Conservation (phyloP, 352 stramenopile genomes). For the Phytophthora agathidicida region DNA sequence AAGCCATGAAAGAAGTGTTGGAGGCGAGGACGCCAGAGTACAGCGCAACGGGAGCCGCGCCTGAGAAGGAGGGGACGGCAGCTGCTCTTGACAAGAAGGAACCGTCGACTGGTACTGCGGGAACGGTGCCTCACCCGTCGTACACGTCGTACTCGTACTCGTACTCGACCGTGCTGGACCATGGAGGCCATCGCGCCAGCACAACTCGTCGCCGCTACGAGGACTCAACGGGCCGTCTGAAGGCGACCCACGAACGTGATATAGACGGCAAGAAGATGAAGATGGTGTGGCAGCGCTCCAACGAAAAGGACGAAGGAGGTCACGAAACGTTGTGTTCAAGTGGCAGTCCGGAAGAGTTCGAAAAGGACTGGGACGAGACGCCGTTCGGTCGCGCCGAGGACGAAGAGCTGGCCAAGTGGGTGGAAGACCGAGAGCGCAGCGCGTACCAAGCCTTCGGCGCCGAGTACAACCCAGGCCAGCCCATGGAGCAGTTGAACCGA, state of each 20-base stretch:
- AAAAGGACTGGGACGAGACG: constrained; percentile 65
- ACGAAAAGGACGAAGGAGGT: constrained; percentile 59
- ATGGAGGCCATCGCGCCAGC: constrained; percentile 55
- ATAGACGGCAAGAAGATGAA: constrained; percentile 72
- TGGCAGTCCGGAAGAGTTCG: constrained; percentile 59
- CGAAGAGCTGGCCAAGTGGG: constrained; percentile 30
- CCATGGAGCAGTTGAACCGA: constrained; percentile 21
- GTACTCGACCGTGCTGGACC: constrained; percentile 69
- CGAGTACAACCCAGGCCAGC: constrained; percentile 40
- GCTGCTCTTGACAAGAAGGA: constrained; percentile 24
- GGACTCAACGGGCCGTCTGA: constrained; percentile 72
- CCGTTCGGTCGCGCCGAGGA: constrained; percentile 63
- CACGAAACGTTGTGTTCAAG: constrained; percentile 52
- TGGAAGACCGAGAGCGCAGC: constrained; percentile 33
- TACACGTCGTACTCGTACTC: constrained; percentile 70
- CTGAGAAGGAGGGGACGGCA: constrained; percentile 20
- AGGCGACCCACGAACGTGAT: constrained; percentile 71
- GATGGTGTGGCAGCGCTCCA: constrained; percentile 53
- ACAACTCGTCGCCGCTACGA: constrained; percentile 74
- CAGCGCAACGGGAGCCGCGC: not conserved
- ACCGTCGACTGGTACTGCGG: constrained; percentile 14
- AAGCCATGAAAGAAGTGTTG: constrained; percentile 20
- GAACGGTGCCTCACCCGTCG: constrained; percentile 26
- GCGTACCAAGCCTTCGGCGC: constrained; percentile 41
- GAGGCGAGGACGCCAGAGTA: constrained; percentile 9